Percentiles rank a stretch among this genome's conserved stretches.
Conservation (phyloP, 148 eudicot species). For the Talinum fruticosum region DNA sequence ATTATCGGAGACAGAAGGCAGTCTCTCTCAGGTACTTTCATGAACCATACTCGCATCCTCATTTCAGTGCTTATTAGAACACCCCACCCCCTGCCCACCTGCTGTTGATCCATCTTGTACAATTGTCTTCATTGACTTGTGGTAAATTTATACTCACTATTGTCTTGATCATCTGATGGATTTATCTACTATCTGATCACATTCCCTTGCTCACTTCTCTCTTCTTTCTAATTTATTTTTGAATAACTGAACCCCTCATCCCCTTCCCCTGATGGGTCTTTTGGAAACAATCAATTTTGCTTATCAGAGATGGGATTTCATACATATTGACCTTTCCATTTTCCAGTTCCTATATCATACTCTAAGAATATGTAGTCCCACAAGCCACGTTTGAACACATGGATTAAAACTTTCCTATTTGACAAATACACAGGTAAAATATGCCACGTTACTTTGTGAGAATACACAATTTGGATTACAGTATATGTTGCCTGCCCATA, state of each 20-base stretch:
- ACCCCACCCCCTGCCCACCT: too few relatives aligned
- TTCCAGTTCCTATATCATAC: too few relatives aligned
- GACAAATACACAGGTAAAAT: too few relatives aligned
- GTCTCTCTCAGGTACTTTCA: constrained; percentile 48
- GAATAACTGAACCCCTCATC: background rate
- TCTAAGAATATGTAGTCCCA: too few relatives aligned
- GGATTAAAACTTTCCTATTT: too few relatives aligned
- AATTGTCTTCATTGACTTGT: background rate
- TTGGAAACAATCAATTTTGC: background rate
- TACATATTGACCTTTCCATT: background rate
- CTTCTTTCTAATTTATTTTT: background rate
- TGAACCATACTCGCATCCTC: background rate
- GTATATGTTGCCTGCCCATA: too few relatives aligned
- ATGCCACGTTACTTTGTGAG: too few relatives aligned
- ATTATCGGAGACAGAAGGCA: constrained; percentile 53
- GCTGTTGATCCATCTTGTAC: background rate
- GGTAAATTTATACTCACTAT: background rate
- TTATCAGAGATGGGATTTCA: background rate
- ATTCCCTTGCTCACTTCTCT: background rate
- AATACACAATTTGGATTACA: too few relatives aligned
- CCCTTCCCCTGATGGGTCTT: background rate
- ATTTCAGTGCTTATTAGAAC: constrained; percentile 2
- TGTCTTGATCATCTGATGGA: background rate
- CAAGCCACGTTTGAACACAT: too few relatives aligned
- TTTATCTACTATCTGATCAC: background rate